phyloP scores from a whole-genome alignment of 1,284 basidiomycete species.

The Inonotus hispidus region DNA sequence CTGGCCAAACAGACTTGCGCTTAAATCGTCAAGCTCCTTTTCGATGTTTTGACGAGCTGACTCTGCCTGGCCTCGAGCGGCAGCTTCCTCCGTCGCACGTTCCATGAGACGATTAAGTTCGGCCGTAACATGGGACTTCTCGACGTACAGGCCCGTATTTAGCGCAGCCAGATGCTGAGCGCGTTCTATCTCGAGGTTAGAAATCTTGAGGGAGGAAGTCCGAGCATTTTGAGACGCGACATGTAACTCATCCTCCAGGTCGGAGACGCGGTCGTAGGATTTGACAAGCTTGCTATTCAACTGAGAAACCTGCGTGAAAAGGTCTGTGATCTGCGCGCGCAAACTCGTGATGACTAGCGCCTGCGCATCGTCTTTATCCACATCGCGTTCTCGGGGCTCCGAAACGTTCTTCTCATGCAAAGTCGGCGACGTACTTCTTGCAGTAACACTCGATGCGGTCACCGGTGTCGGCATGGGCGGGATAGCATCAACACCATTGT shows the following conservation, averaged over 20 bases:
- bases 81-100: conserved; percentile 89
- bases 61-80: conserved; percentile 87
- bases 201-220: conserved; percentile 54
- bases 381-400: conserved; percentile 2
- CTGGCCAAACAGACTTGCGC: conserved; percentile 81
- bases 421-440: conserved; percentile 14
- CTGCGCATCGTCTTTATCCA: conserved; percentile 47
- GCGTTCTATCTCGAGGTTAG: conserved; percentile 69
- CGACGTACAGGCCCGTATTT: conserved; percentile 87
- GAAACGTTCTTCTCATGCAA: conserved; percentile 1
- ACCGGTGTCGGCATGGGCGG: neutral
- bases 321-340: conserved; percentile 76
- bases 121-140: conserved; percentile 83
- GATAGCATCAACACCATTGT: neutral
- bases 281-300: conserved; percentile 91
- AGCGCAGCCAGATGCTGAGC: conserved; percentile 74
- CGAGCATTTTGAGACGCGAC: conserved; percentile 55
- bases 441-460: neutral
- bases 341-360: conserved; percentile 74
- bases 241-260: conserved; percentile 89
- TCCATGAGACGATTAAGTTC: conserved; percentile 96
- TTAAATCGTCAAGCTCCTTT: conserved; percentile 89
- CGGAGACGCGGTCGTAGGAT: conserved; percentile 88
- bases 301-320: conserved; percentile 84
- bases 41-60: conserved; percentile 78